These are phyloP conservation scores for Candida montana DNA, from an alignment of 805 yeast species.

Conservation along the genomic window DNA sequence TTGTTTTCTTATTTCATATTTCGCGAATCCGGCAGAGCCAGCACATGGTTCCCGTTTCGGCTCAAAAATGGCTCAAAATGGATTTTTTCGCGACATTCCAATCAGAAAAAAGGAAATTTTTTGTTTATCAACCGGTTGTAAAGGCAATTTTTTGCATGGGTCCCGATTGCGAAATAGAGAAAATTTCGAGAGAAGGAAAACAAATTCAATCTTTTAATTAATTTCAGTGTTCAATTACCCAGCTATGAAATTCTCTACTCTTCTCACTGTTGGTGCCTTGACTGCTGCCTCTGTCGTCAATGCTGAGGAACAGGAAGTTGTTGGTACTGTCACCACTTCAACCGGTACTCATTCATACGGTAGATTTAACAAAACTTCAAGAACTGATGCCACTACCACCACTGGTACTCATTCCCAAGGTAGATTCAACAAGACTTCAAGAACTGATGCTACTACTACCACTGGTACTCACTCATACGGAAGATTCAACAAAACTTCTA, in stretches of 20 bases:
- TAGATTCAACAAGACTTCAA: conserved; percentile 43
- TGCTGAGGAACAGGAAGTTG: conserved; percentile 19
- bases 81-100: not conserved
- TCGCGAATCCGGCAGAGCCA: not conserved
- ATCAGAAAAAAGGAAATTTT: not conserved
- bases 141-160: conserved; percentile 1
- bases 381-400: conserved; percentile 34
- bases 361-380: conserved; percentile 45
- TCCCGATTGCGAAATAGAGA: not conserved
- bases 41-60: not conserved
- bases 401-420: conserved; percentile 50
- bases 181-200: not conserved
- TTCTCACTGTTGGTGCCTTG: conserved; percentile 18
- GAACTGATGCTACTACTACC: conserved; percentile 28
- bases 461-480: conserved; percentile 50
- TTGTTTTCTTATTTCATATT: too few species aligned
- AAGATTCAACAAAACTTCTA: conserved; percentile 42
- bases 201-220: not conserved
- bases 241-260: conserved; percentile 19
- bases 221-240: not conserved
- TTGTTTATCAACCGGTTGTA: conserved; percentile 1
- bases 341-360: conserved; percentile 53
- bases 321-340: conserved; percentile 25
- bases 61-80: not conserved
- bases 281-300: conserved; percentile 21